phyloP scores from a whole-genome alignment of 192 early-diverging fungal genomes.

The Allomyces arbusculus region DNA sequence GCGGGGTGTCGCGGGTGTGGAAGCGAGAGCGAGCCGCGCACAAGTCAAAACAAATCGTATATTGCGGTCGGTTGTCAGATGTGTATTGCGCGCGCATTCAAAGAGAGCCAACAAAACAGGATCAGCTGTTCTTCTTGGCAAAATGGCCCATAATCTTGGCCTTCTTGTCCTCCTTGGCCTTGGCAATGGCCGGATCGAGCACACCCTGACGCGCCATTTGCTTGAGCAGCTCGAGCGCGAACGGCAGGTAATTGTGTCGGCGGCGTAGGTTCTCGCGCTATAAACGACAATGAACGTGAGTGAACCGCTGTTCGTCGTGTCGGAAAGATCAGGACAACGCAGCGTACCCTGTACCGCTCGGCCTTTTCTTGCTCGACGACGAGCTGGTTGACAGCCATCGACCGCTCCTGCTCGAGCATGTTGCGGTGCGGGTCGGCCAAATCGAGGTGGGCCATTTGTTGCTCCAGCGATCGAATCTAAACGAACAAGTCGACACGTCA shows the following conservation, averaged over 20 bases:
- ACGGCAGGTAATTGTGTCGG: constrained; percentile 56
- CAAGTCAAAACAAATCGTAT: no score
- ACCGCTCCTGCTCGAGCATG: constrained; percentile 25
- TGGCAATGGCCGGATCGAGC: constrained; percentile 23
- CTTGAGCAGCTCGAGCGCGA: constrained; percentile 42
- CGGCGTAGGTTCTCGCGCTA: constrained; percentile 45
- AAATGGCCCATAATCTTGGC: not conserved
- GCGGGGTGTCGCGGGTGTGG: no score
- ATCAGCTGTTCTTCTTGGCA: no score
- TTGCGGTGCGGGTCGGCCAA: not conserved
- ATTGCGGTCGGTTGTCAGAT: no score
- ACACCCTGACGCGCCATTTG: constrained; percentile 33
- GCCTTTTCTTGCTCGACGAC: constrained; percentile 40
- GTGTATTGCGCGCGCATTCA: no score
- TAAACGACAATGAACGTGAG: constrained; percentile 3
- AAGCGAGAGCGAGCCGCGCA: no score
- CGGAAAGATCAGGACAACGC: not conserved
- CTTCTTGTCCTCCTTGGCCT: constrained; percentile 22
- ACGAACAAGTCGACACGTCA: not conserved
- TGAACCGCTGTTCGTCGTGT: not conserved
- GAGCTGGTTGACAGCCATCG: constrained; percentile 24
- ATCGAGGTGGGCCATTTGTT: constrained; percentile 9
- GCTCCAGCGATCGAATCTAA: constrained; percentile 3
- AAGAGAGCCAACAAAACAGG: no score
- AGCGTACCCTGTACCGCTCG: constrained; percentile 24